Base-by-base conservation (phyloP, 2,329 filamentous ascomycete species). In the Fusarium heterosporum region DNA sequence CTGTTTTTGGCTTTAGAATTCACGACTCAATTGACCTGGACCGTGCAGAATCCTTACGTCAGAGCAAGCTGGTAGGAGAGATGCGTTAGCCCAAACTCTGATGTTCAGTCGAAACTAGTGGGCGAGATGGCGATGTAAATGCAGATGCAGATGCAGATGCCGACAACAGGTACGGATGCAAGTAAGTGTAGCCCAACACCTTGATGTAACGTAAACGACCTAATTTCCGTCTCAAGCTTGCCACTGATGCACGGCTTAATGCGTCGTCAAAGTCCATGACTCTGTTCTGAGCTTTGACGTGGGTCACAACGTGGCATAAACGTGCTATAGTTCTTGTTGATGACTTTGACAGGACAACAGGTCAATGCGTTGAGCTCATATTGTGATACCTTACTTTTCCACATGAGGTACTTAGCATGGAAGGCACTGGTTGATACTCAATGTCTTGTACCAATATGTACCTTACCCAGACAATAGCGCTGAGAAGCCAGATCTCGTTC, bases 51-150 rank as follows among this genome's bases (percentile, higher is more conserved):
- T 34, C 60, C 52, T 68, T 68, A 68, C 64, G 64, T 68, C 64
- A 68, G 52, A 50, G 36, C 34, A 49, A 22, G 22, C 22, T 53
- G 25, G 29, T 52, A 34, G 30, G 14, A 54, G 26, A 48, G 42
- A 22, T 62, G 62, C 55, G 38, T 68, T 68, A 68, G 64, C 14
- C 42, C 60, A 53, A 68, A 68, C 60, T 56, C 52, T 61, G 64
- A 61, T 61, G 47, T 65, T 60, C 50, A 47, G 64, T 55, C 64
- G 64, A 68, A 43, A 43, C n/a, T 28, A 30, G 34, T 46, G 36
- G 51, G 48, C n/a, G 34, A 51, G 51, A 64, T 47, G 36, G 29
- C 7, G 32, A 34, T 34, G 32, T 8, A n/a, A 13, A 34, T 34
- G 32, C 8, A n/a, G 34, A 36, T 36, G 34, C 9, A n/a, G 34